phyloP scores from a whole-genome alignment of 768 basidiomycete genomes.

The Boletus insuetus region DNA sequence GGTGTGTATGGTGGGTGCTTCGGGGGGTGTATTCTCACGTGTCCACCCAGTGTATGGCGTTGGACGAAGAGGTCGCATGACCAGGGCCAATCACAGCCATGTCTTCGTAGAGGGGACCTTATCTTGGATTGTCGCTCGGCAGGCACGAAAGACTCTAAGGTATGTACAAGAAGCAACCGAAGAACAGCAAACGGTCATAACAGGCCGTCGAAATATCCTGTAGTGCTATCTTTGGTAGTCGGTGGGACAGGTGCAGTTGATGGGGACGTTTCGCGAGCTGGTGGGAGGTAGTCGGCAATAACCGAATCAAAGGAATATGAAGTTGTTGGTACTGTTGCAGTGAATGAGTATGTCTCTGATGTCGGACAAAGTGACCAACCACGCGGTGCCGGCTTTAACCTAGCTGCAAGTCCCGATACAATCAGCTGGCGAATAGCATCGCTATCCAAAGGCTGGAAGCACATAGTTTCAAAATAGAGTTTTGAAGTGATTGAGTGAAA shows the following conservation, averaged over 20 bases:
- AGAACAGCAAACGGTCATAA: constrained; percentile 17
- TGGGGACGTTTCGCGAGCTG: constrained; percentile 23
- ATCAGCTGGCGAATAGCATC: constrained; percentile 63
- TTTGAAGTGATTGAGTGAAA: neutral
- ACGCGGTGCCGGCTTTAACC: constrained; percentile 45
- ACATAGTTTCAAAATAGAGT: neutral
- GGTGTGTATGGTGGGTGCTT: constrained; percentile 44
- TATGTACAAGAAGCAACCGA: constrained; percentile 5
- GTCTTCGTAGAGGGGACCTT: neutral
- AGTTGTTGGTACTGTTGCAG: constrained; percentile 37
- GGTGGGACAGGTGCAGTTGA: constrained; percentile 1
- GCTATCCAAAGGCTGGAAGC: constrained; percentile 54
- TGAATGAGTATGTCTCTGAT: constrained; percentile 7
- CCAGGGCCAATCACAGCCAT: neutral
- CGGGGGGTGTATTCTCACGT: constrained; percentile 8
- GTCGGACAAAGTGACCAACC: constrained; percentile 31
- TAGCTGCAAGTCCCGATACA: constrained; percentile 57
- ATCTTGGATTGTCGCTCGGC: neutral
- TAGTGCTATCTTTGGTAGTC: constrained; percentile 27
- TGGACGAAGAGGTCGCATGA: constrained; percentile 31
- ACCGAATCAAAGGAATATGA: constrained; percentile 66
- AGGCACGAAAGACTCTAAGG: constrained; percentile 16
- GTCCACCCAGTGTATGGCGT: constrained; percentile 25
- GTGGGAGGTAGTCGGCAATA: constrained; percentile 68
- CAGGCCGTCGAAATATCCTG: constrained; percentile 44